Percentiles rank a stretch among this genome's conserved stretches.
phyloP scores from a whole-genome alignment of 805 yeast genomes.

The Clavispora carvajalis region DNA sequence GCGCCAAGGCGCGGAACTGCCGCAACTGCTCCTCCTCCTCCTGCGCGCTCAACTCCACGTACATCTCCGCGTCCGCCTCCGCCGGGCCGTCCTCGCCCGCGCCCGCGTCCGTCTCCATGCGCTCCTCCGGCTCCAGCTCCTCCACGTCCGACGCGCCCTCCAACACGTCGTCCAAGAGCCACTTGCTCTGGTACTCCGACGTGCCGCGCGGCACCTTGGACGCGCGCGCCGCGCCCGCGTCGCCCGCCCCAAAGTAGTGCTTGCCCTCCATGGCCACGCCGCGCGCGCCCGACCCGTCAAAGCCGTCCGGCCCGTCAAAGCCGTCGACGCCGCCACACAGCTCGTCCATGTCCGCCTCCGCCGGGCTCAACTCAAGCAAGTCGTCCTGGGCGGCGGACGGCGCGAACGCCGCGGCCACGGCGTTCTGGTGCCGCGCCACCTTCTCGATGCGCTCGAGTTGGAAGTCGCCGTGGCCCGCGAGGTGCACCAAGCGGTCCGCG shows the following conservation, averaged over 20 bases:
- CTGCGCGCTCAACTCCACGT: constrained; percentile 70
- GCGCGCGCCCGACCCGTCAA: constrained; percentile 39
- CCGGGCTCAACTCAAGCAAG: constrained; percentile 56
- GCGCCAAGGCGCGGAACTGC: constrained; percentile 61
- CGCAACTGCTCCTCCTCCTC: constrained; percentile 78
- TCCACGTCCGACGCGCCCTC: constrained; percentile 41
- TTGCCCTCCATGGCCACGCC: constrained; percentile 59
- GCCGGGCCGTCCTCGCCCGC: constrained; percentile 38
- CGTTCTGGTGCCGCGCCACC: constrained; percentile 22
- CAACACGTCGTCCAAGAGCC: constrained; percentile 60
- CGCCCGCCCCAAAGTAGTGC: constrained; percentile 41
- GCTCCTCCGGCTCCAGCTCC: constrained; percentile 34
- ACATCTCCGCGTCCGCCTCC: constrained; percentile 50
- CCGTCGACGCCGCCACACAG: too few relatives aligned
- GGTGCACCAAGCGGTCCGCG: constrained; percentile 71
- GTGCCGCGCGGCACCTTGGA: constrained; percentile 61
- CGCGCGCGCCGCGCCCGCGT: constrained; percentile 22
- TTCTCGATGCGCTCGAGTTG: constrained; percentile 66
- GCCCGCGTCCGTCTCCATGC: constrained; percentile 29
- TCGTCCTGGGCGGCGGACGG: constrained; percentile 47
- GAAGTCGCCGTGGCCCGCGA: constrained; percentile 89
- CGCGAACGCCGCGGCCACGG: constrained; percentile 17
- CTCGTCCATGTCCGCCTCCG: constrained; percentile 44
- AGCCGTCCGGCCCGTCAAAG: constrained; percentile 21
- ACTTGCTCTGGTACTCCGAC: constrained; percentile 70